phyloP scores from a whole-genome alignment of 2,329 filamentous ascomycete genomes.

The Aspergillus nomiae region DNA sequence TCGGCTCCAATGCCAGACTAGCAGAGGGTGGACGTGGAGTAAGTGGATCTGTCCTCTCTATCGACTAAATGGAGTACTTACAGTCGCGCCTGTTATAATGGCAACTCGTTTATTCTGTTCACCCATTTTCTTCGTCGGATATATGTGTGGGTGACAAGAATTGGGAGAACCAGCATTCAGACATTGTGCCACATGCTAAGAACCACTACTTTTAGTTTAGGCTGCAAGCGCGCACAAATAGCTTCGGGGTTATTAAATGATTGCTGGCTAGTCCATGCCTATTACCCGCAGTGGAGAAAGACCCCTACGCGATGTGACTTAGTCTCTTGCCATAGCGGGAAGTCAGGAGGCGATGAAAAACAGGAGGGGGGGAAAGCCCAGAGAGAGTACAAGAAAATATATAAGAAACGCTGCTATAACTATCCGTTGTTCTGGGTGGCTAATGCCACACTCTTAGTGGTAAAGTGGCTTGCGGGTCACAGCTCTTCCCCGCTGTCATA shows the following conservation, averaged over 20 bases:
- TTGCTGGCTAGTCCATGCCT: neutral
- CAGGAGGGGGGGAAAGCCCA: neutral
- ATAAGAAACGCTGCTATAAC: neutral
- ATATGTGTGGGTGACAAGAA: neutral
- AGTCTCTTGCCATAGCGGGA: neutral
- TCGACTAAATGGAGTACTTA: neutral
- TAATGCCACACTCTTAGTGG: neutral
- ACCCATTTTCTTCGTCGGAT: neutral
- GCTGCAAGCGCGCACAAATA: neutral
- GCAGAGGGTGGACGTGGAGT: neutral
- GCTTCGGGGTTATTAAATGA: neutral
- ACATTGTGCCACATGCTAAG: neutral
- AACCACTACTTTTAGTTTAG: neutral
- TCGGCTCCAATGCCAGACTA: slow-evolving; percentile 53
- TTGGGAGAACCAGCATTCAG: neutral
- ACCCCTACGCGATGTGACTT: slow-evolving; percentile 2
- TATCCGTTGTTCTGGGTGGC: neutral
- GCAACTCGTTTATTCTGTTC: neutral
- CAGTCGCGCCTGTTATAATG: slow-evolving; percentile 1
- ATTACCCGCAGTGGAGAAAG: slow-evolving; percentile 3
- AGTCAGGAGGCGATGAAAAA: neutral
- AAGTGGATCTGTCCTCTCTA: neutral
- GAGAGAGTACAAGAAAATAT: neutral
- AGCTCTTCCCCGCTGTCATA: neutral
- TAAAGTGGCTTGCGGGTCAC: neutral